phyloP scores from a whole-genome alignment of 163 green algal species.

The Scenedesmus sp. region DNA sequence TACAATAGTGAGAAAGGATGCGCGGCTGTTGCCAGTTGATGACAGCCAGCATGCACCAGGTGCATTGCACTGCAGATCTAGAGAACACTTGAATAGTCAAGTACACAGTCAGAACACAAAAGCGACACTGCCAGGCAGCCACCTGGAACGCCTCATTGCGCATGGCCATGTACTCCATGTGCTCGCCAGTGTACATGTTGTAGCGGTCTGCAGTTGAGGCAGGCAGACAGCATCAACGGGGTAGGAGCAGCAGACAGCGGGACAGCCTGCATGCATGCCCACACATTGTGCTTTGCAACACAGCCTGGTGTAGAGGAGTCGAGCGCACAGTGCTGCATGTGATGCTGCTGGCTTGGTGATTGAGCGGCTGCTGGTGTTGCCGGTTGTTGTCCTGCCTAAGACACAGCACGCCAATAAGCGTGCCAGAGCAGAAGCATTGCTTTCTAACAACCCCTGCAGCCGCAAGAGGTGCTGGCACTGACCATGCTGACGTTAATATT shows the following conservation, averaged over 20 bases:
- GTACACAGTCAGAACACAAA: no score
- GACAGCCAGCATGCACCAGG: not conserved
- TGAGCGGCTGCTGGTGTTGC: no score
- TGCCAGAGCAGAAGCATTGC: no score
- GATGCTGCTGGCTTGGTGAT: not conserved
- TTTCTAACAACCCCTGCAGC: no score
- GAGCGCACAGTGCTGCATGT: no score
- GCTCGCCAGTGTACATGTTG: slow-evolving; percentile 42
- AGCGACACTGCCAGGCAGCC: not conserved
- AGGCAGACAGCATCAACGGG: not conserved
- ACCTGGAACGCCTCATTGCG: slow-evolving; percentile 36
- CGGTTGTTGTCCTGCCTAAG: no score
- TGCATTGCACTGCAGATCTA: not conserved
- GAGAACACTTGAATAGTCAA: not conserved
- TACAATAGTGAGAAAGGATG: no score
- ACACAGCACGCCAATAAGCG: no score
- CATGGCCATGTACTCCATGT: slow-evolving; percentile 19
- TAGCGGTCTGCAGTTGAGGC: slow-evolving; percentile 28
- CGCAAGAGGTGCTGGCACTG: no score
- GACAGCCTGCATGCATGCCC: not conserved
- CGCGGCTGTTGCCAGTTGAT: not conserved
- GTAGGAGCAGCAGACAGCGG: not conserved
- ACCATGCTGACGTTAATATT: not conserved
- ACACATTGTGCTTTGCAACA: no score
- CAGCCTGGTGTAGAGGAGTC: no score